Base-by-base conservation (phyloP, 2,329 filamentous ascomycete species). In the Claviceps sorghi region DNA sequence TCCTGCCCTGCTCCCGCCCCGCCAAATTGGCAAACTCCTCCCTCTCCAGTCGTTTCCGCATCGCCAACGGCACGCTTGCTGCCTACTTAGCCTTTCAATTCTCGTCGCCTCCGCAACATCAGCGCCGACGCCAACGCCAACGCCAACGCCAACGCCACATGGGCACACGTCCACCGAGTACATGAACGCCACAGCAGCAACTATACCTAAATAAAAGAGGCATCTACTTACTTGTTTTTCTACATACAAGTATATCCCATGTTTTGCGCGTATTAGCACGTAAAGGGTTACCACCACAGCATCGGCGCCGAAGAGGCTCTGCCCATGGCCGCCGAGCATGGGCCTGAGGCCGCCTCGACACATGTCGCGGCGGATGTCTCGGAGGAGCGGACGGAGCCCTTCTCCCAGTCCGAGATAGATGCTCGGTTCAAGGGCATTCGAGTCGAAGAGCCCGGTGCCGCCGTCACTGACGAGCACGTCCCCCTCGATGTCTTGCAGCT, bases 351-450 rank as follows among this genome's bases (percentile, higher is more conserved):
- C 58, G 60, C 64, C 58, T 69, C 67, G 44, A 64, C 67, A 55
- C 65, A 61, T 57, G 60, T 62, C 55, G 69, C 69, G 55, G 64
- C 67, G 55, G 66, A 62, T 57, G 60, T 62, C 56, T 70, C 69
- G 55, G 69, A 72, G 60, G 76, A 80, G 66, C 75, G 71, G 64
- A 81, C 78, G 47, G 76, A 80, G 65, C 75, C 77, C 10, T 78
- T 79, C 58, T 77, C 77, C 10, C 70, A 78, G 56, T 73, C 75
- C 49, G 76, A 80, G 63, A 71, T 79, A 56, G 72, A 77, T 49
- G 65, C 71, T 29, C 74, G 76, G 19, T 65, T 78, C 54, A 69
- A 67, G 54, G 62, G 62, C 58, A 66, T 77, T 52, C 67, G 70
- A 47, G 68, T 74, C 52, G 71, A 75, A 52, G 71, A 72, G 56